A percentile compares a stretch with the other conserved stretches of the same genome.
phyloP scores from a whole-genome alignment of 1,284 basidiomycete species.

The Termitomyces sp. region DNA sequence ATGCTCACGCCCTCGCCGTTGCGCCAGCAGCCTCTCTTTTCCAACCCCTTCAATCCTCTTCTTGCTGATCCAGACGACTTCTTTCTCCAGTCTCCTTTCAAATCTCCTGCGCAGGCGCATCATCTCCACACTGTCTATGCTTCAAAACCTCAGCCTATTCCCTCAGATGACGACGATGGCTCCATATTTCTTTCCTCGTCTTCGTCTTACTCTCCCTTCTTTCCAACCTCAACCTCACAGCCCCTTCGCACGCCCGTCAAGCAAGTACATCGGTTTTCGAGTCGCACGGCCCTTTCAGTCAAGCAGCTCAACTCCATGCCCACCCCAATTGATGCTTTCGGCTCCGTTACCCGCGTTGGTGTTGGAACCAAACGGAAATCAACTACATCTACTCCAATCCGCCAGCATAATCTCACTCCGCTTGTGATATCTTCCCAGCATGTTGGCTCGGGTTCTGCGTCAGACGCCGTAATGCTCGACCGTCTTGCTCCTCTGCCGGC shows the following conservation, averaged over 20 bases:
- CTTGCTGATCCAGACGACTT: slow-evolving; percentile 40
- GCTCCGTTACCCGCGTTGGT: slow-evolving; percentile 26
- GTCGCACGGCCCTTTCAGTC: slow-evolving; percentile 25
- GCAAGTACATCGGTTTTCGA: slow-evolving; percentile 29
- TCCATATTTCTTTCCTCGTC: slow-evolving; percentile 48
- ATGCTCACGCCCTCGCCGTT: slow-evolving; percentile 63
- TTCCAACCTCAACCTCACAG: slow-evolving; percentile 37
- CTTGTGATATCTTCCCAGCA: slow-evolving; percentile 41
- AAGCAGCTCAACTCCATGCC: slow-evolving; percentile 23
- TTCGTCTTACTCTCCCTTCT: slow-evolving; percentile 31
- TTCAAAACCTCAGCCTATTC: slow-evolving; percentile 38
- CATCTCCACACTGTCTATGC: slow-evolving; percentile 25
- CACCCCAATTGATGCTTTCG: slow-evolving; percentile 17
- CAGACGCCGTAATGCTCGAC: slow-evolving; percentile 40
- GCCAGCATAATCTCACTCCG: slow-evolving; percentile 42
- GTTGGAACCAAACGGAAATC: slow-evolving; percentile 65
- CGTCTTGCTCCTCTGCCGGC: slow-evolving; percentile 60
- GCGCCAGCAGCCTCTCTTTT: slow-evolving; percentile 36
- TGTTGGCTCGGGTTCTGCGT: slow-evolving; percentile 20
- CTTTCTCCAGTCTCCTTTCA: slow-evolving; percentile 51
- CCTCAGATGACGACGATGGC: slow-evolving; percentile 50
- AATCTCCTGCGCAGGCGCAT: slow-evolving; percentile 37
- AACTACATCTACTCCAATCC: slow-evolving; percentile 39
- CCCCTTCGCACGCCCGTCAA: slow-evolving; percentile 54
- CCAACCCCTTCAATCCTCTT: slow-evolving; percentile 21